Conservation (phyloP, 305 asterid genomes). For the Withania somnifera region DNA sequence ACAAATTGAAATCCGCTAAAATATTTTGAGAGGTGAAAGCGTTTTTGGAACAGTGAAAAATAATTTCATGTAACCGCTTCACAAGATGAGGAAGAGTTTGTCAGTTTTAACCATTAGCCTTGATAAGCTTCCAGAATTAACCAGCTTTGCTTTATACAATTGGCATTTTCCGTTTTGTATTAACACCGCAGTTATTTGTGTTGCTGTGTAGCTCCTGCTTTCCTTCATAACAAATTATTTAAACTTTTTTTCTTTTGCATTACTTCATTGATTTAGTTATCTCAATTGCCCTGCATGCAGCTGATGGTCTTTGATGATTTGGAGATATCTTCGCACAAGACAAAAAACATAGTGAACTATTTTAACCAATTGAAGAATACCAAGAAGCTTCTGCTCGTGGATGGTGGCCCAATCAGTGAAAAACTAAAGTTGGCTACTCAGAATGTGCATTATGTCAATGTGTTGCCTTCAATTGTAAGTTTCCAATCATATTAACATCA, state of each 20-base stretch:
- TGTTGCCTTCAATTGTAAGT: slow-evolving; percentile 84
- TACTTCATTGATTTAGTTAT: background rate
- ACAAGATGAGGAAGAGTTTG: background rate
- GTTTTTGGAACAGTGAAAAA: background rate
- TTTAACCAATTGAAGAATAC: slow-evolving; percentile 53
- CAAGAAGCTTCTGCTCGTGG: slow-evolving; percentile 76
- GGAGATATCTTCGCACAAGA: slow-evolving; percentile 76
- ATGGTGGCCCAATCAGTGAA: slow-evolving; percentile 64
- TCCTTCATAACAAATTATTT: background rate
- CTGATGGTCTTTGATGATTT: slow-evolving; percentile 79
- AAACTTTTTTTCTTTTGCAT: background rate
- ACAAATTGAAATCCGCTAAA: background rate
- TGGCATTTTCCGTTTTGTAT: background rate
- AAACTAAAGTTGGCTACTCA: slow-evolving; percentile 82
- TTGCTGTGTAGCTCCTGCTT: background rate
- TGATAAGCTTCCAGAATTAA: background rate
- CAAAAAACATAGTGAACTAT: slow-evolving; percentile 69
- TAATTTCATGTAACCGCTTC: background rate
- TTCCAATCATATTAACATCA: background rate
- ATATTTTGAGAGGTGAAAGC: background rate
- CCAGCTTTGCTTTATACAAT: background rate
- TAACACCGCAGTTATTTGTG: background rate
- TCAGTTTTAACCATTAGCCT: background rate
- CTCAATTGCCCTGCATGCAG: slow-evolving; percentile 28
- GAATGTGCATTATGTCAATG: slow-evolving; percentile 74